phyloP scores from a whole-genome alignment of 1,284 basidiomycete genomes.

The Earliella scabrosa region DNA sequence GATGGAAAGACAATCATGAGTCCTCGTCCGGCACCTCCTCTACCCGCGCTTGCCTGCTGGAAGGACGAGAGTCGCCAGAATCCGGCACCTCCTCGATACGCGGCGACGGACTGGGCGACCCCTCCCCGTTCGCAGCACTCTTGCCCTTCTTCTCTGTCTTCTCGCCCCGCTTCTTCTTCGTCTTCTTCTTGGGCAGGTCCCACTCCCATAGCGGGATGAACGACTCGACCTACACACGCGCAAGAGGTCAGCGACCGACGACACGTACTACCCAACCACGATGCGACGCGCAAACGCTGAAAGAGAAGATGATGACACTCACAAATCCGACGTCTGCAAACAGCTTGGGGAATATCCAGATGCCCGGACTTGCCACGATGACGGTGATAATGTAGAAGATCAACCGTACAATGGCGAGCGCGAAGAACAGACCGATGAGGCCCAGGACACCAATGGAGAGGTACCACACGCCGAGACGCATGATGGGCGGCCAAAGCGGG shows the following conservation, averaged over 20 bases:
- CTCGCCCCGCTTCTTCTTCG: conserved; percentile 69
- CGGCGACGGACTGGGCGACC: conserved; percentile 18
- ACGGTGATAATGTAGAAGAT: conserved; percentile 96
- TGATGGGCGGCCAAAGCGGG: conserved; percentile 93
- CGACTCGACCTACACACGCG: conserved; percentile 79
- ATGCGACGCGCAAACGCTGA: background rate
- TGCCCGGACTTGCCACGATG: conserved; percentile 85
- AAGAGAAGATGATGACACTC: conserved; percentile 42
- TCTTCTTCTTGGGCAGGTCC: conserved; percentile 93
- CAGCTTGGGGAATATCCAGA: conserved; percentile 99
- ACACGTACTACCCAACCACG: background rate
- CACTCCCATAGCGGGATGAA: conserved; percentile 98
- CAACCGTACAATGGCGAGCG: conserved; percentile 87
- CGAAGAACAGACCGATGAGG: conserved; percentile 91
- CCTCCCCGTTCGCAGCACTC: conserved; percentile 27
- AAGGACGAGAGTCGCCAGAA: conserved; percentile 59
- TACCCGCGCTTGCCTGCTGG: conserved; percentile 56
- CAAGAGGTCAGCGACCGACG: background rate
- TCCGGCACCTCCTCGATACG: conserved; percentile 58
- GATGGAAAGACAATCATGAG: conserved; percentile 28
- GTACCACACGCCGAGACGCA: conserved; percentile 98
- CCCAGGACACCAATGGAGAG: conserved; percentile 88
- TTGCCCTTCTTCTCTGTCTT: conserved; percentile 48
- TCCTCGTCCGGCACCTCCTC: conserved; percentile 40
- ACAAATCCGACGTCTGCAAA: conserved; percentile 99